Percentiles rank a stretch among this genome's conserved stretches.
Conservation (phyloP, 2,329 filamentous ascomycete genomes). For the Aspergillus sp. region DNA sequence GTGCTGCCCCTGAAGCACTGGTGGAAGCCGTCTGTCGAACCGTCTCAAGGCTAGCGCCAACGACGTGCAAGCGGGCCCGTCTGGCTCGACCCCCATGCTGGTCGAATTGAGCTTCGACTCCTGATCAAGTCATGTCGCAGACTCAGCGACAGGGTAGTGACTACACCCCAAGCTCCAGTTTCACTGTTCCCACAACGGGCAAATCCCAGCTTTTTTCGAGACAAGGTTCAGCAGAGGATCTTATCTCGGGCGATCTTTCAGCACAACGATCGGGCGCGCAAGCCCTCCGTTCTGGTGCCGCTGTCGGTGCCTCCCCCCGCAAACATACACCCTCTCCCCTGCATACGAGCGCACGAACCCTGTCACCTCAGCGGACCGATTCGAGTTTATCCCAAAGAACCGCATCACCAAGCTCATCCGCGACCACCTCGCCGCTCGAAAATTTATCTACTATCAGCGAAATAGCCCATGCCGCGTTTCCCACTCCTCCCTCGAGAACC, state of each 20-base stretch:
- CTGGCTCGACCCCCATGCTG: slow-evolving; percentile 13
- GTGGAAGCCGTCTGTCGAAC: slow-evolving; percentile 12
- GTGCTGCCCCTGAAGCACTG: slow-evolving; percentile 14
- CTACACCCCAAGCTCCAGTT: slow-evolving; percentile 19
- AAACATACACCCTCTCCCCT: slow-evolving; percentile 32
- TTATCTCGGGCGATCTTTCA: slow-evolving; percentile 39
- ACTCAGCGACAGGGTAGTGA: slow-evolving; percentile 30
- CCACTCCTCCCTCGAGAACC: slow-evolving; percentile 25
- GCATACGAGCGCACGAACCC: slow-evolving; percentile 28
- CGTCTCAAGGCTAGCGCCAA: slow-evolving; percentile 18
- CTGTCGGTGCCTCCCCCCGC: slow-evolving; percentile 21
- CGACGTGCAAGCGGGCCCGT: slow-evolving; percentile 12
- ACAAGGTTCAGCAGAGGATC: slow-evolving; percentile 22
- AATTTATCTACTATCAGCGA: slow-evolving; percentile 22
- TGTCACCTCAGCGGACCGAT: slow-evolving; percentile 20
- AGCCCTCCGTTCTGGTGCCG: slow-evolving; percentile 22
- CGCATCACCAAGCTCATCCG: slow-evolving; percentile 26
- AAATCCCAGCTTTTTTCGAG: slow-evolving; percentile 11
- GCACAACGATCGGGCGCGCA: slow-evolving; percentile 29
- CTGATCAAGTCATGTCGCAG: slow-evolving; percentile 36
- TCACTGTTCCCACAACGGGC: slow-evolving; percentile 7
- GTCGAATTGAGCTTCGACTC: slow-evolving; percentile 16
- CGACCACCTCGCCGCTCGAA: slow-evolving; percentile 22
- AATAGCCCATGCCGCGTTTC: slow-evolving; percentile 31
- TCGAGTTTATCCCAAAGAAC: slow-evolving; percentile 26